These are phyloP conservation scores for Picea glauca DNA, from an alignment of 75 land plant genomes.

Conservation along the genomic window DNA sequence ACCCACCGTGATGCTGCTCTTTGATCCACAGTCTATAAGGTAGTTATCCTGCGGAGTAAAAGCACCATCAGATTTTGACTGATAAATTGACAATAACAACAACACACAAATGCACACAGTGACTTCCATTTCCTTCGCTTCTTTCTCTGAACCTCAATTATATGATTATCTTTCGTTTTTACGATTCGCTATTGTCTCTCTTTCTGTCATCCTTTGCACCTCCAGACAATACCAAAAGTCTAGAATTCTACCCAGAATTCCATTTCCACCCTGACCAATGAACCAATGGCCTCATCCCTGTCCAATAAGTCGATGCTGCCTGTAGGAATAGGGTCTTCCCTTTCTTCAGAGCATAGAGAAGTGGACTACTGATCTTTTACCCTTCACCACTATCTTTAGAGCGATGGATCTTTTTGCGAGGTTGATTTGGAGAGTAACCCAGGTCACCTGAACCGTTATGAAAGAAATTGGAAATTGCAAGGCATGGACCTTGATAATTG, in stretches of 20 bases:
- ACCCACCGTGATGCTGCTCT: conserved; percentile 30
- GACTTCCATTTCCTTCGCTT: neutral
- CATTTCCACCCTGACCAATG: neutral
- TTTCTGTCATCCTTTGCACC: neutral
- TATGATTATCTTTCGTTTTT: neutral
- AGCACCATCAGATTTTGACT: neutral
- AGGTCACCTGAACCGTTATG: no score
- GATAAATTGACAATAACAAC: neutral
- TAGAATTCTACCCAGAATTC: neutral
- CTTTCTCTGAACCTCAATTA: conserved; percentile 1
- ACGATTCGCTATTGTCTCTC: neutral
- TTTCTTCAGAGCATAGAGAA: no score
- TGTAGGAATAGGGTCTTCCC: no score
- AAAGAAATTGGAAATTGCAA: no score
- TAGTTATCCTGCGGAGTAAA: conserved; percentile 54
- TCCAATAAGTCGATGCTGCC: no score
- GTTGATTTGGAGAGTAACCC: no score
- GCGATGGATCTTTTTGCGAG: no score
- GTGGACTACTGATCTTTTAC: no score
- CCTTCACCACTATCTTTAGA: no score
- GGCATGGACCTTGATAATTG: no score
- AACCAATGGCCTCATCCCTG: no score
- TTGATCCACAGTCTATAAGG: conserved; percentile 69
- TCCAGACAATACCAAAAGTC: neutral
- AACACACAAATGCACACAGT: neutral